A percentile compares a stretch with the other conserved stretches of the same genome.
Evolutionary conservation across 495 filamentous ascomycete species (phyloP).

Genomic region (Tuber calosporum): DNA sequence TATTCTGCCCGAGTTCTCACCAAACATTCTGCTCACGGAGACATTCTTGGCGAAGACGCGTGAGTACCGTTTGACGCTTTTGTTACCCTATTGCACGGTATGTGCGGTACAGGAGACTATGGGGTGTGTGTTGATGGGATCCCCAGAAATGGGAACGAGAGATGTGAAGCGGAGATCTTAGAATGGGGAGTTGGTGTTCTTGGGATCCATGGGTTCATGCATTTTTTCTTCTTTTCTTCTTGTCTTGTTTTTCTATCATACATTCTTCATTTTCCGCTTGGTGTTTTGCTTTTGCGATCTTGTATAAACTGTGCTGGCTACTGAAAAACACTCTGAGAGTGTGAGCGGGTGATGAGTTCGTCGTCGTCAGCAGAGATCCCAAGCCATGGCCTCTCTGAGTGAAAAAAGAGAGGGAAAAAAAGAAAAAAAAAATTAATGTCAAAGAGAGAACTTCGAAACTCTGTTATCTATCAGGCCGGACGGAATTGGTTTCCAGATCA

Average conservation of each 20-base stretch:
- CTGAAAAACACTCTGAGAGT: neutral
- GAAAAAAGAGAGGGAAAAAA: neutral
- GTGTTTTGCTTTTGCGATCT: neutral
- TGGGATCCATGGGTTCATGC: neutral
- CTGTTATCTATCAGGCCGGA: neutral
- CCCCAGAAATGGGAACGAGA: neutral
- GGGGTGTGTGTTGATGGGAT: neutral
- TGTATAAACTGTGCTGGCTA: neutral
- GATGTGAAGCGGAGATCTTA: neutral
- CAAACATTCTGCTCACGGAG: too few relatives aligned
- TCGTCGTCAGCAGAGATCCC: neutral
- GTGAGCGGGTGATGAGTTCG: neutral
- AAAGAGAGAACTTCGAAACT: neutral
- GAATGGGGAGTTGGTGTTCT: neutral
- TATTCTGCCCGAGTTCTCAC: too few relatives aligned
- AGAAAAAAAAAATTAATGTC: neutral
- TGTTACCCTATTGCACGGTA: too few relatives aligned
- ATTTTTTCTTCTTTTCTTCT: neutral
- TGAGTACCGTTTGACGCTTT: neutral
- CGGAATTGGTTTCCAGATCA: neutral
- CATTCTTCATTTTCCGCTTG: neutral
- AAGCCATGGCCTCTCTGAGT: neutral
- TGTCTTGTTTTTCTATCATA: neutral
- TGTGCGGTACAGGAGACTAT: neutral
- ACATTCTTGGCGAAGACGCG: too few relatives aligned